Conservation (phyloP, 352 stramenopile species). For the Globisporangium spinosum region DNA sequence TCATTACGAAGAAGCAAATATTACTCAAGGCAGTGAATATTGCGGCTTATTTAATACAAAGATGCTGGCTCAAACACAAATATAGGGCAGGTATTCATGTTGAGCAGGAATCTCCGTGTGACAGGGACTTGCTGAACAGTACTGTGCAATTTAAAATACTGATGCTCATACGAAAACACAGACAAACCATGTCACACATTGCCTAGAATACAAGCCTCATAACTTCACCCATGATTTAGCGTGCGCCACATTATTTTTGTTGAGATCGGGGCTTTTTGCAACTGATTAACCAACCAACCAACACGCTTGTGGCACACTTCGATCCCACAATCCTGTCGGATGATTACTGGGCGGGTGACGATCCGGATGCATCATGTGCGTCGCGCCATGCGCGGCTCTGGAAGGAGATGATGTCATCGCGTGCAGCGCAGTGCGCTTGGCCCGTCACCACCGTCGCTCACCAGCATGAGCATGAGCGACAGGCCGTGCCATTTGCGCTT, state of each 20-base stretch:
- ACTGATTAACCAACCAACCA: not conserved
- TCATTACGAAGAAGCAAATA: not conserved
- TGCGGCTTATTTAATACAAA: not conserved
- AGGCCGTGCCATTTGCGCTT: not conserved
- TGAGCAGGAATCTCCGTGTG: not conserved
- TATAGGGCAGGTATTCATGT: not conserved
- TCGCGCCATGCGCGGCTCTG: not conserved
- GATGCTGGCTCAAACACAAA: not conserved
- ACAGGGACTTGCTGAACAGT: not conserved
- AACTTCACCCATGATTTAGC: not conserved
- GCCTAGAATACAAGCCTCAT: not conserved
- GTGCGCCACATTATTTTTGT: not conserved
- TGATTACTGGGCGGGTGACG: slow-evolving; percentile 2
- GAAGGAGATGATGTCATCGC: slow-evolving; percentile 4
- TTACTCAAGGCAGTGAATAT: not conserved
- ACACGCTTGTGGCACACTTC: not conserved
- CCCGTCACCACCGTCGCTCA: not conserved
- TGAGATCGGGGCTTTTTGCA: not conserved
- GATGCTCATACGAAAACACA: not conserved
- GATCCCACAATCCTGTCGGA: slow-evolving; percentile 1
- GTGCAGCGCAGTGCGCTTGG: not conserved
- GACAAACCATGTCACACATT: not conserved
- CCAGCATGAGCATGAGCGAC: not conserved
- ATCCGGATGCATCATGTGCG: not conserved
- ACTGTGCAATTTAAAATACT: not conserved